Evolutionary conservation across 169 alveolate species (phyloP).

Genomic region (Plasmodium reichenowi): DNA sequence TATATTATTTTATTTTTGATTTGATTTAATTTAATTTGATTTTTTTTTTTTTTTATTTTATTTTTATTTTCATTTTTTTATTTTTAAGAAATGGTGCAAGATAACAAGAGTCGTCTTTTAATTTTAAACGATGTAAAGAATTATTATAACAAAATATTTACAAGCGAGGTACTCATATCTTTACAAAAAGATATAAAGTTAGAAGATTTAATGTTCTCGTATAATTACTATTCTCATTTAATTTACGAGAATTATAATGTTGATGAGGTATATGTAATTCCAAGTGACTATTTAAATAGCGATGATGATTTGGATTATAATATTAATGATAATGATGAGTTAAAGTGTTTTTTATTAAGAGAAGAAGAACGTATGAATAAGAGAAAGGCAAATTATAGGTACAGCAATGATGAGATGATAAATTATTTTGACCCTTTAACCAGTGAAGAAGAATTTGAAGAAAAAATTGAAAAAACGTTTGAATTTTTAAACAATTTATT

Average conservation of each 20-base stretch:
- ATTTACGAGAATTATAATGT: constrained; percentile 9
- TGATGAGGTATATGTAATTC: constrained; percentile 22
- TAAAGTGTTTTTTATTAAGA: too few species aligned
- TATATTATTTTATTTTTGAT: too few species aligned
- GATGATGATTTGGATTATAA: constrained; percentile 41
- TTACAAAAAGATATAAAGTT: constrained; percentile 53
- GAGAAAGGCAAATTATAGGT: too few species aligned
- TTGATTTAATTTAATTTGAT: too few species aligned
- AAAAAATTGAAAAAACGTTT: constrained; percentile 61
- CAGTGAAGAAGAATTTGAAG: constrained; percentile 56
- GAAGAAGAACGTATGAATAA: too few species aligned
- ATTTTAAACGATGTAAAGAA: constrained; percentile 44
- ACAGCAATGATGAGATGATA: constrained; percentile 14
- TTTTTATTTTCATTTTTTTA: too few species aligned
- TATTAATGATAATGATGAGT: constrained; percentile 3
- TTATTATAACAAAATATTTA: constrained; percentile 62
- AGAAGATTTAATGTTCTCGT: constrained; percentile 57
- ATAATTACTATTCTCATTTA: constrained; percentile 37
- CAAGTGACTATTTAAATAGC: constrained; percentile 46
- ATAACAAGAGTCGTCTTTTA: neutral
- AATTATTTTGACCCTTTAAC: constrained; percentile 52
- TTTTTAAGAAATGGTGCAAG: too few species aligned
- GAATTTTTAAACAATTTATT: constrained; percentile 46
- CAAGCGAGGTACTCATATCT: constrained; percentile 22
- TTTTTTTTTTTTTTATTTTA: too few species aligned